Evolutionary conservation across 2,329 filamentous ascomycete species (phyloP).

Genomic region (Claviceps sp.): DNA sequence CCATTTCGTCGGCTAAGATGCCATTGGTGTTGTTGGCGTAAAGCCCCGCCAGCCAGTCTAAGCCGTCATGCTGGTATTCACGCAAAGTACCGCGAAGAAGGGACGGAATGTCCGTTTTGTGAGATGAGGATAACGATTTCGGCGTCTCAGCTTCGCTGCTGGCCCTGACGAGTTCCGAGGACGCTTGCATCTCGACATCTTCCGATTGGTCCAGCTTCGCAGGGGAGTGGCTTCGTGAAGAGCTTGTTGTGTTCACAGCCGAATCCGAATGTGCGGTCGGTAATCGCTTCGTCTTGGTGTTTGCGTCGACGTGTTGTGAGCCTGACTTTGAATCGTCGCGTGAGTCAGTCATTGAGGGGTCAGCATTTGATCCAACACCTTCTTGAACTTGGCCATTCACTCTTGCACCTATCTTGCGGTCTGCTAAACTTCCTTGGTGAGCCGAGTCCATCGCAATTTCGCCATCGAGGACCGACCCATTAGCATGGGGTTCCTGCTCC

Average conservation of each 20-base stretch:
- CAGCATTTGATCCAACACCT: neutral
- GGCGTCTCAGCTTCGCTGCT: slow-evolving; percentile 23
- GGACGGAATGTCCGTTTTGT: slow-evolving; percentile 64
- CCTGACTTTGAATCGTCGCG: neutral
- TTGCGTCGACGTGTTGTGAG: neutral
- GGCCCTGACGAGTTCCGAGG: slow-evolving; percentile 21
- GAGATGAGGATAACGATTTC: slow-evolving; percentile 15
- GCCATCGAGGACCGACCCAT: neutral
- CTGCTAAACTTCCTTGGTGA: neutral
- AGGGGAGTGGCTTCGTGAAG: slow-evolving; percentile 33
- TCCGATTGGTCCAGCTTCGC: slow-evolving; percentile 37
- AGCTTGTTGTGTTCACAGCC: slow-evolving; percentile 28
- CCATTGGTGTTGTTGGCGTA: slow-evolving; percentile 91
- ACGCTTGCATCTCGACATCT: slow-evolving; percentile 30
- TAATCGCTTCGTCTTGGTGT: slow-evolving; percentile 15
- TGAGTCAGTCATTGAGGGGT: slow-evolving; percentile 1
- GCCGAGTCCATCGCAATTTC: neutral
- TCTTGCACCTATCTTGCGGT: no score
- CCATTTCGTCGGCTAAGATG: slow-evolving; percentile 97
- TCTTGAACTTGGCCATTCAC: neutral
- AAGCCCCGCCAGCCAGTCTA: slow-evolving; percentile 90
- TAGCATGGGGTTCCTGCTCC: neutral
- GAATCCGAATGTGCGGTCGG: slow-evolving; percentile 29
- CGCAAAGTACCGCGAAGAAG: slow-evolving; percentile 78
- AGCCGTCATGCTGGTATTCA: slow-evolving; percentile 92